phyloP scores from a whole-genome alignment of 805 yeast genomes.

The Wickerhamomyces queroliae region DNA sequence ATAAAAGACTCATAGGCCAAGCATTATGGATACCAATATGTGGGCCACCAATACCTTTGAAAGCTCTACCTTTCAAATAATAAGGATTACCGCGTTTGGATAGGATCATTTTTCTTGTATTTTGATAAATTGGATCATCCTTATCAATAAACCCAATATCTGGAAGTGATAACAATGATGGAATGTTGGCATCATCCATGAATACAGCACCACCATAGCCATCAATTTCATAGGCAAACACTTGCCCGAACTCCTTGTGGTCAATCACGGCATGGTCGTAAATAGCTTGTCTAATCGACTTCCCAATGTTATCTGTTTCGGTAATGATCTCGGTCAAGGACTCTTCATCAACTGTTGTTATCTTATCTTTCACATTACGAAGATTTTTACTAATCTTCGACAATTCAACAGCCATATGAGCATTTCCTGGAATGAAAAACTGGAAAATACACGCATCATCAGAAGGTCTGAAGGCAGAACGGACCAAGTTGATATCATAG shows the following conservation, averaged over 20 bases:
- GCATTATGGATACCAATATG: slow-evolving; percentile 77
- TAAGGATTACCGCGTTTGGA: slow-evolving; percentile 73
- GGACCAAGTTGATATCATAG: slow-evolving; percentile 59
- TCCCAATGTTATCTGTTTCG: slow-evolving; percentile 31
- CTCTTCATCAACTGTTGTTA: slow-evolving; percentile 12
- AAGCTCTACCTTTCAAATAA: slow-evolving; percentile 52
- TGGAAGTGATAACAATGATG: slow-evolving; percentile 75
- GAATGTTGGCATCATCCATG: slow-evolving; percentile 92
- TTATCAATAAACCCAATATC: slow-evolving; percentile 59
- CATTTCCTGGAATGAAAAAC: slow-evolving; percentile 81
- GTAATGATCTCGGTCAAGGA: slow-evolving; percentile 26
- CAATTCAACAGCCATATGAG: slow-evolving; percentile 65
- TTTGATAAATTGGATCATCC: slow-evolving; percentile 59
- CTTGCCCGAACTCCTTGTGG: slow-evolving; percentile 67
- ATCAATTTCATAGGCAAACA: slow-evolving; percentile 85
- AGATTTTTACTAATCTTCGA: slow-evolving; percentile 28
- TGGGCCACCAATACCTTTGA: slow-evolving; percentile 87
- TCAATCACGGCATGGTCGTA: slow-evolving; percentile 57
- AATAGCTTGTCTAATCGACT: slow-evolving; percentile 47
- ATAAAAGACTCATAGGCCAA: slow-evolving; percentile 87
- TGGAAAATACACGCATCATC: slow-evolving; percentile 83
- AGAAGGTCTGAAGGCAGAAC: slow-evolving; percentile 84
- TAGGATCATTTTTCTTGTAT: slow-evolving; percentile 73
- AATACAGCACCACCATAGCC: slow-evolving; percentile 69
- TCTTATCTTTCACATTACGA: slow-evolving; percentile 9